These are phyloP conservation scores for Cymbidium sinense DNA, from an alignment of 106 monocot genomes.

Conservation along the genomic window DNA sequence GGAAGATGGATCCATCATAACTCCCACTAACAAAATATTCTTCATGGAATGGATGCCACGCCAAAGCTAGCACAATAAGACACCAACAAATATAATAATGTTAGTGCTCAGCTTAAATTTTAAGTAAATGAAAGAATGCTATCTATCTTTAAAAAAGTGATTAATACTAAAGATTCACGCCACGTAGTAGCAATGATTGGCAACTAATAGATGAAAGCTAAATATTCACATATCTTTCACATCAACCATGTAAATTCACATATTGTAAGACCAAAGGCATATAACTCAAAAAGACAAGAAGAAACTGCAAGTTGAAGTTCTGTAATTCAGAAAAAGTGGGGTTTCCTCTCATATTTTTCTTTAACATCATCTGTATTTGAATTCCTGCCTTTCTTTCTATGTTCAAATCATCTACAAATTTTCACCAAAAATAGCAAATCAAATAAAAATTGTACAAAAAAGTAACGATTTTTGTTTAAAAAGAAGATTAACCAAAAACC, in stretches of 20 bases:
- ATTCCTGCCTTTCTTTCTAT: not conserved
- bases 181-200: too few relatives aligned
- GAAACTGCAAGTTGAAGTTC: not conserved
- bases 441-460: too few relatives aligned
- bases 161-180: not conserved
- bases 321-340: not conserved
- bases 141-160: not conserved
- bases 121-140: not conserved
- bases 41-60: constrained; percentile 99
- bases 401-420: not conserved
- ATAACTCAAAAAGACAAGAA: not conserved
- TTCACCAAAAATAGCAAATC: not conserved
- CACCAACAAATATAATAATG: not conserved
- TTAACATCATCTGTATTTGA: too few relatives aligned
- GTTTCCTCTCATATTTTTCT: not conserved
- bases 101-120: not conserved
- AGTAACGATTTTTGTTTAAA: not conserved
- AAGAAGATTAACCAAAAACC: not conserved
- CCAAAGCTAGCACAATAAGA: constrained; percentile 62
- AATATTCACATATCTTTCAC: not conserved
- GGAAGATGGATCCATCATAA: constrained; percentile 96
- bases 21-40: constrained; percentile 99
- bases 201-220: not conserved
- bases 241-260: not conserved
- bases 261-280: not conserved